These are phyloP conservation scores for Articulospora tetracladia DNA, from an alignment of 495 filamentous ascomycete species.

Conservation along the genomic window DNA sequence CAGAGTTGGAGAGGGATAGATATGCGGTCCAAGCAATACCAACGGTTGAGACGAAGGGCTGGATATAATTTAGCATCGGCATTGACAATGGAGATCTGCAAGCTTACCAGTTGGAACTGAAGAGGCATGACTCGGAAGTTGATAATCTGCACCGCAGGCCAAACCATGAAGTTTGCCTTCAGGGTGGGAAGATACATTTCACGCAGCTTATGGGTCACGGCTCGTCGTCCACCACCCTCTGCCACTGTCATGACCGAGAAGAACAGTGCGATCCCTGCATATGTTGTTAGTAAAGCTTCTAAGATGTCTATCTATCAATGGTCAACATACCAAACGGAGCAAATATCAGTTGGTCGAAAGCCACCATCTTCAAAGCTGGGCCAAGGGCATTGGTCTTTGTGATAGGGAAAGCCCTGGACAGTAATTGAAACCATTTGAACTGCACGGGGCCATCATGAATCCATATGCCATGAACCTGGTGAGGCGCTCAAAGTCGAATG, in stretches of 20 bases:
- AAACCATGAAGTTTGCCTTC: conserved; percentile 94
- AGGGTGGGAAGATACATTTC: conserved; percentile 91
- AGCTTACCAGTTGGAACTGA: conserved; percentile 92
- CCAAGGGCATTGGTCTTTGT: conserved; percentile 67
- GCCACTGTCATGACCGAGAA: conserved; percentile 97
- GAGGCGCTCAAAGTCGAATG: conserved; percentile 93
- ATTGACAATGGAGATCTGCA: not conserved
- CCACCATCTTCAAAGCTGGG: conserved; percentile 86
- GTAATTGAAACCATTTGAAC: conserved; percentile 91
- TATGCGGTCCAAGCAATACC: conserved; percentile 99
- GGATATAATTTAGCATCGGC: conserved; percentile 9
- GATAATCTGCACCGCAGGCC: conserved; percentile 93
- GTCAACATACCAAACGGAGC: conserved; percentile 71
- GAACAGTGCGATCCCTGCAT: conserved; percentile 72
- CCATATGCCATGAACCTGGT: conserved; percentile 95
- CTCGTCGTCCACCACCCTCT: conserved; percentile 84
- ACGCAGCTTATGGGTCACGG: conserved; percentile 77
- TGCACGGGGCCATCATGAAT: conserved; percentile 93
- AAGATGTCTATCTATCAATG: not conserved
- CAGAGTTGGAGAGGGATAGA: conserved; percentile 87
- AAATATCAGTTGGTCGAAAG: conserved; percentile 92
- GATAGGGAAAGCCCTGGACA: conserved; percentile 80
- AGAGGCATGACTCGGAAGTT: conserved; percentile 96
- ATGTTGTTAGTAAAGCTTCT: conserved; percentile 7
- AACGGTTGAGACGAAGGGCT: conserved; percentile 96